Evolutionary conservation across 2,329 filamentous ascomycete species (phyloP).

Genomic region (Harringtonia lauricola): DNA sequence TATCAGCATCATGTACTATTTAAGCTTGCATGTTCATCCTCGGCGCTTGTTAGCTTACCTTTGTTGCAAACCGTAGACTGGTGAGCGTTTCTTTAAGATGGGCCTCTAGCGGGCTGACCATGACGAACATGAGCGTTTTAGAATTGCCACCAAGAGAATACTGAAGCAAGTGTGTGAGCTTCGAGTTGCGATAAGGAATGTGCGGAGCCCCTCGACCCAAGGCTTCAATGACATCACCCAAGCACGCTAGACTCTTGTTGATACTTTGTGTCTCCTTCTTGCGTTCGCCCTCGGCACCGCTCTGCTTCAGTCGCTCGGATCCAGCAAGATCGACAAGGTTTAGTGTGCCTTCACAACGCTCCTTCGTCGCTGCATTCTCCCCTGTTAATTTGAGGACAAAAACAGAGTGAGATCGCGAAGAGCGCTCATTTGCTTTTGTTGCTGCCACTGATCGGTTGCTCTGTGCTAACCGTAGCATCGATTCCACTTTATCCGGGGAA

Average conservation of each 20-base stretch:
- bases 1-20: neutral
- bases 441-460: constrained; percentile 86
- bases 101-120: constrained; percentile 85
- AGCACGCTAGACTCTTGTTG: constrained; percentile 84
- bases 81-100: constrained; percentile 90
- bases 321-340: constrained; percentile 95
- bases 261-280: constrained; percentile 95
- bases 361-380: constrained; percentile 64
- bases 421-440: constrained; percentile 94
- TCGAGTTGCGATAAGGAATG: constrained; percentile 91
- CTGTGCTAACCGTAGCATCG: constrained; percentile 68
- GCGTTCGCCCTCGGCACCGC: constrained; percentile 73
- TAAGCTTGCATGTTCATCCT: neutral
- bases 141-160: constrained; percentile 91
- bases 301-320: constrained; percentile 81
- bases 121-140: constrained; percentile 98
- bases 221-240: constrained; percentile 90
- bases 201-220: constrained; percentile 77
- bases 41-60: constrained; percentile 41
- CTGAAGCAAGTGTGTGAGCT: constrained; percentile 90
- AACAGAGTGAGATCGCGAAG: constrained; percentile 88
- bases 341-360: constrained; percentile 82
- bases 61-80: constrained; percentile 90
- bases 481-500: constrained; percentile 68
- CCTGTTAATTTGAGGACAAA: constrained; percentile 77